Evolutionary conservation across 768 basidiomycete species (phyloP).

Genomic region (Calocybe cyanea): DNA sequence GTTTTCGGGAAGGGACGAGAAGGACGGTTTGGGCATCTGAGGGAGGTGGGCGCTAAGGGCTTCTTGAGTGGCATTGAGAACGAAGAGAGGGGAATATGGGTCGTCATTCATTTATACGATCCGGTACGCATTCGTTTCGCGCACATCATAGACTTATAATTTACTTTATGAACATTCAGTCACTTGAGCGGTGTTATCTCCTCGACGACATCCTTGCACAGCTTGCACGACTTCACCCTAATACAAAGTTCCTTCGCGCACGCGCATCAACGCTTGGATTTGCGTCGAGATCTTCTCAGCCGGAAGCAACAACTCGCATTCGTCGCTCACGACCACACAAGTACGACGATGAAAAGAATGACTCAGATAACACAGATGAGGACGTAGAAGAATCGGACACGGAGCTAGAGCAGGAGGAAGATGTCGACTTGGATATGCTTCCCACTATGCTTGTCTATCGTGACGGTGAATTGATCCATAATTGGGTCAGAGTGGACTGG

Average conservation of each 20-base stretch:
- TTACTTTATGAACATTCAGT: constrained; percentile 36
- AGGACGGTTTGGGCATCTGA: constrained; percentile 70
- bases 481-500: constrained; percentile 89
- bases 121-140: too few species aligned
- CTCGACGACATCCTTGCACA: constrained; percentile 66
- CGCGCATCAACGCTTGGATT: constrained; percentile 77
- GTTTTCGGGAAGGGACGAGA: constrained; percentile 45
- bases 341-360: constrained; percentile 23
- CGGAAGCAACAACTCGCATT: constrained; percentile 14
- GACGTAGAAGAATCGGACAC: constrained; percentile 39
- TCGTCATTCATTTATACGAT: constrained; percentile 84
- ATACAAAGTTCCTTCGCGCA: constrained; percentile 79
- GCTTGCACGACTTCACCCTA: constrained; percentile 64
- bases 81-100: constrained; percentile 68
- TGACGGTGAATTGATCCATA: constrained; percentile 78
- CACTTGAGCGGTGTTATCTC: constrained; percentile 67
- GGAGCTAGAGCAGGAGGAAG: constrained; percentile 48
- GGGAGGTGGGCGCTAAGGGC: constrained; percentile 74
- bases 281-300: constrained; percentile 33
- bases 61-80: constrained; percentile 74
- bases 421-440: constrained; percentile 75
- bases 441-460: constrained; percentile 79
- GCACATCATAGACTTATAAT: constrained; percentile 6
- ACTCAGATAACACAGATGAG: constrained; percentile 20
- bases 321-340: constrained; percentile 26